A percentile compares a stretch with the other conserved stretches of the same genome.
phyloP scores from a whole-genome alignment of 2,329 filamentous ascomycete genomes.

The Pseudogymnoascus sp. region DNA sequence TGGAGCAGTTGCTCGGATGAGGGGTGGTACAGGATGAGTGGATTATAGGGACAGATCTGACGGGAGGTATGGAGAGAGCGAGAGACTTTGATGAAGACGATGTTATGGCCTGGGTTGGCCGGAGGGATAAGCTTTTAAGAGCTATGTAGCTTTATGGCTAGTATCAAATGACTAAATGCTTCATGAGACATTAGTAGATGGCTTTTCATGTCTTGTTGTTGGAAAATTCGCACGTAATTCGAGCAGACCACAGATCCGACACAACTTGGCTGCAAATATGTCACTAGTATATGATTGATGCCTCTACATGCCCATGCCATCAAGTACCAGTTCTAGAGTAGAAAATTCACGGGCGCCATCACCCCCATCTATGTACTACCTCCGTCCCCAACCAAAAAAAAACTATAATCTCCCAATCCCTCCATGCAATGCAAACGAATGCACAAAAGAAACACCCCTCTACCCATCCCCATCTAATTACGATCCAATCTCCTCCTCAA shows the following conservation, averaged over 20 bases:
- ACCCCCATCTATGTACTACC: neutral
- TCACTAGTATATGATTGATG: slow-evolving; percentile 2
- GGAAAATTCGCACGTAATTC: neutral
- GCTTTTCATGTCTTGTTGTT: neutral
- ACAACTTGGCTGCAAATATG: neutral
- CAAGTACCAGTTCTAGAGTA: neutral
- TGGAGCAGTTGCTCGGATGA: slow-evolving; percentile 59
- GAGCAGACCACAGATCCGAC: neutral
- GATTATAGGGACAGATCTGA: neutral
- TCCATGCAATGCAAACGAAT: neutral
- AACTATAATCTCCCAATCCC: neutral
- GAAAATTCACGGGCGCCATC: neutral
- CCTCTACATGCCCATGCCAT: neutral
- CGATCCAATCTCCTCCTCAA: slow-evolving; percentile 61
- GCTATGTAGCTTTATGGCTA: neutral
- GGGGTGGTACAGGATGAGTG: neutral
- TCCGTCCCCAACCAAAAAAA: neutral
- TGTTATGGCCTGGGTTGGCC: neutral
- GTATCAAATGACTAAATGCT: neutral
- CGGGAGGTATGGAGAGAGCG: neutral
- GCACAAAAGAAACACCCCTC: neutral
- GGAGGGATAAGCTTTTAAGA: neutral
- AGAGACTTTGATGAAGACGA: neutral
- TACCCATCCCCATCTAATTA: slow-evolving; percentile 23
- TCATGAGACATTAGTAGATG: neutral